phyloP scores from a whole-genome alignment of 768 basidiomycete species.

The Leucocoprinus sp. region DNA sequence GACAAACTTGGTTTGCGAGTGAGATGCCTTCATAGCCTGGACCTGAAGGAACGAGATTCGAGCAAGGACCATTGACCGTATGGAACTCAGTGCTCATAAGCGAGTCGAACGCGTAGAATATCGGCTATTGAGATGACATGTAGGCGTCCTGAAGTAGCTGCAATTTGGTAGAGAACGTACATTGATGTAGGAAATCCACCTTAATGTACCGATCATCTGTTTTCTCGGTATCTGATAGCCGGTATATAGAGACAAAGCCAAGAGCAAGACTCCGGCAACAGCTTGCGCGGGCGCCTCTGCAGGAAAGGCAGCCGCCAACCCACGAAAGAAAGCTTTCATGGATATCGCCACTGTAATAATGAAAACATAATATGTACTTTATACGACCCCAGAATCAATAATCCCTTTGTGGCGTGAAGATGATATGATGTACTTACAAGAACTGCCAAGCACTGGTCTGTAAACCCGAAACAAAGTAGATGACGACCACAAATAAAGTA shows the following conservation, averaged over 20 bases:
- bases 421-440: slow-evolving; percentile 37
- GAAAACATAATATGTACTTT: slow-evolving; percentile 52
- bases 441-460: slow-evolving; percentile 51
- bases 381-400: neutral
- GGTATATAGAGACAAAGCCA: slow-evolving; percentile 24
- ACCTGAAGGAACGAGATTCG: slow-evolving; percentile 52
- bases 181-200: slow-evolving; percentile 61
- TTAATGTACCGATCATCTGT: slow-evolving; percentile 59
- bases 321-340: slow-evolving; percentile 74
- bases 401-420: no score
- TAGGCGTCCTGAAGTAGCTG: neutral
- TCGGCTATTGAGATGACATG: slow-evolving; percentile 31
- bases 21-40: slow-evolving; percentile 50
- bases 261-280: slow-evolving; percentile 36
- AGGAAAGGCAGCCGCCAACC: slow-evolving; percentile 50
- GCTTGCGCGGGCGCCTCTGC: slow-evolving; percentile 57
- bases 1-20: slow-evolving; percentile 67
- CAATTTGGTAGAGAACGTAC: slow-evolving; percentile 23
- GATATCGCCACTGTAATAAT: slow-evolving; percentile 48
- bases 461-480: slow-evolving; percentile 58
- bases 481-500: slow-evolving; percentile 34
- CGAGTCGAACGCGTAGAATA: slow-evolving; percentile 68
- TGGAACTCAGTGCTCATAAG: slow-evolving; percentile 80
- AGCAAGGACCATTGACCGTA: slow-evolving; percentile 52
- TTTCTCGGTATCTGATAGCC: slow-evolving; percentile 44